A percentile compares a stretch with the other conserved stretches of the same genome.
These are phyloP conservation scores for Dipteronia sinensis DNA, from an alignment of 345 rosid species.

Conservation along the genomic window DNA sequence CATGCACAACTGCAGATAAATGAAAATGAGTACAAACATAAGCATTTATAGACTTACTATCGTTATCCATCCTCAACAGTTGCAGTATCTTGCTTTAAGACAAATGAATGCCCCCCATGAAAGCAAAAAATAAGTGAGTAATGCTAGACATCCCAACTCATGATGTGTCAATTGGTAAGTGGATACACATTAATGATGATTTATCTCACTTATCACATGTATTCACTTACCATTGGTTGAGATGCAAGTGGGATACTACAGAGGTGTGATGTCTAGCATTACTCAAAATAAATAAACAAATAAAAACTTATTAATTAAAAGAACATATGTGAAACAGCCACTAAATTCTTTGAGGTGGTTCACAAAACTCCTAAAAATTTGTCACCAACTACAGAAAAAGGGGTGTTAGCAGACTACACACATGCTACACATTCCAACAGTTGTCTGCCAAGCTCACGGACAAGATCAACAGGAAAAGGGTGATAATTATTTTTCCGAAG, in stretches of 20 bases:
- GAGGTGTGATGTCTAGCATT: no score
- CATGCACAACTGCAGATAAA: conserved; percentile 61
- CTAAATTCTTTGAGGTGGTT: background rate
- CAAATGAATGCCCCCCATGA: background rate
- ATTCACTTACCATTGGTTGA: no score
- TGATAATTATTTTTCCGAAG: conserved; percentile 69
- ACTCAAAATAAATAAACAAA: background rate
- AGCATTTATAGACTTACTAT: conserved; percentile 10
- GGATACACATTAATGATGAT: no score
- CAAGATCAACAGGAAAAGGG: conserved; percentile 74
- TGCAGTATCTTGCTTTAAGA: background rate
- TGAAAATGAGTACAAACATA: conserved; percentile 6
- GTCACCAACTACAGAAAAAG: conserved; percentile 15
- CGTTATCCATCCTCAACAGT: conserved; percentile 6
- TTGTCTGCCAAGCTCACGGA: conserved; percentile 74
- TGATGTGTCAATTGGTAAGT: no score
- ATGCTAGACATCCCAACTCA: no score
- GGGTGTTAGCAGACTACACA: conserved; percentile 39
- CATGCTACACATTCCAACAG: conserved; percentile 84
- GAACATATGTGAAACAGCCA: conserved; percentile 5
- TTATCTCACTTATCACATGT: no score
- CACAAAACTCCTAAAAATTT: conserved; percentile 23
- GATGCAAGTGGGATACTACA: no score
- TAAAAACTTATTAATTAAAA: background rate
- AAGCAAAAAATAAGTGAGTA: background rate